Percentiles rank a stretch among this genome's conserved stretches.
Conservation (phyloP, 2,329 filamentous ascomycete species). For the Sporothrix variecibatus region DNA sequence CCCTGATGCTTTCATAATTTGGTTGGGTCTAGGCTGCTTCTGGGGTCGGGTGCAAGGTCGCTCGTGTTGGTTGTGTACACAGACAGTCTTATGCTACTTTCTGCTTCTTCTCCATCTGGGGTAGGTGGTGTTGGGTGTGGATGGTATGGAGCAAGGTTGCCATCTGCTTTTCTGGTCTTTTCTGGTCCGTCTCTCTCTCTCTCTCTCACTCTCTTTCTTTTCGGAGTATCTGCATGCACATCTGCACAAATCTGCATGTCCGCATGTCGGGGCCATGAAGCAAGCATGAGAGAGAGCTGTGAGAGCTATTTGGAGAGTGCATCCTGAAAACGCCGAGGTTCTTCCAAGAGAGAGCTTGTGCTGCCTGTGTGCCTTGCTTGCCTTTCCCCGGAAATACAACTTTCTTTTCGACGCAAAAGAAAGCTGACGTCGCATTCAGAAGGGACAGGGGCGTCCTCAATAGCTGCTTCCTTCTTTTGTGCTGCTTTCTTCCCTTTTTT, state of each 20-base stretch:
- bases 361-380: background rate
- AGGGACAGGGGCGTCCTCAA: background rate
- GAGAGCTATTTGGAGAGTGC: background rate
- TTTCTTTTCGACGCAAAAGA: background rate
- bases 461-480: background rate
- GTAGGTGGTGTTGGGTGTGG: background rate
- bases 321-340: background rate
- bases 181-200: background rate
- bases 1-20: background rate
- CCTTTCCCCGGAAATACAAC: background rate
- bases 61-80: background rate
- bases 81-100: background rate
- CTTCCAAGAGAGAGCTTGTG: background rate
- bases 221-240: background rate
- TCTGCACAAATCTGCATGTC: background rate
- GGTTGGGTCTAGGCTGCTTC: background rate
- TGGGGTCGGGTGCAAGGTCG: background rate
- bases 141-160: background rate
- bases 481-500: background rate
- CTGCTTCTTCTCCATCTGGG: background rate
- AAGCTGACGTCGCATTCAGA: conserved; percentile 5
- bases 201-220: background rate
- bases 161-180: background rate
- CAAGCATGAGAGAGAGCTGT: background rate
- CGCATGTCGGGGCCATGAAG: background rate